These are phyloP conservation scores for Diaporthe aspalathi DNA, from an alignment of 2,329 filamentous ascomycete genomes.

Conservation along the genomic window DNA sequence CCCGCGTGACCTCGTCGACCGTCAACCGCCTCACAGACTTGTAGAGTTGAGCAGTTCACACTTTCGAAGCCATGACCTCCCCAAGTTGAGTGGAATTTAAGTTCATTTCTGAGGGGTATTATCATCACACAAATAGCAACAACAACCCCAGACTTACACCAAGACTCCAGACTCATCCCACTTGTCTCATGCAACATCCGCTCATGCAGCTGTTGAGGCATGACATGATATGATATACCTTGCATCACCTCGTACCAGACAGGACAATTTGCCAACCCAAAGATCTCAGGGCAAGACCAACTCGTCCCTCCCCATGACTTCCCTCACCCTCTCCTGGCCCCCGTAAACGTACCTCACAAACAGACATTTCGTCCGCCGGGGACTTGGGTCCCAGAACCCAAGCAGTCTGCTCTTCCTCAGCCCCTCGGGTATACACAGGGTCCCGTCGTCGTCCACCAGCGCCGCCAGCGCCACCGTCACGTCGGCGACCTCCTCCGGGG, in stretches of 20 bases:
- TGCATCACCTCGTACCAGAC: not conserved
- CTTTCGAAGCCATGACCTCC: not conserved
- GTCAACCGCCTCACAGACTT: not conserved
- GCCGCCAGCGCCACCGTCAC: conserved; percentile 61
- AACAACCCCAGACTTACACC: not conserved
- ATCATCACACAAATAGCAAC: not conserved
- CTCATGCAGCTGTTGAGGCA: conserved; percentile 8
- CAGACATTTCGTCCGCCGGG: conserved; percentile 56
- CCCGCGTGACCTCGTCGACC: not conserved
- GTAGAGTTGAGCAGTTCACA: not conserved
- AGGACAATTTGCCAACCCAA: not conserved
- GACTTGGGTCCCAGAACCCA: conserved; percentile 65
- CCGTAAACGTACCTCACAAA: conserved; percentile 57
- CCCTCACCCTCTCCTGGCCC: conserved; percentile 50
- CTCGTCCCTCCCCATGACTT: conserved; percentile 52
- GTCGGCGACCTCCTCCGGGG: conserved; percentile 59
- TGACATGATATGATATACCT: not conserved
- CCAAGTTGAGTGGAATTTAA: not conserved
- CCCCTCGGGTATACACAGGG: conserved; percentile 53
- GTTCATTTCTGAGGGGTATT: not conserved
- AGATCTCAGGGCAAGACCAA: conserved; percentile 48
- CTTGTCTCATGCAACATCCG: not conserved
- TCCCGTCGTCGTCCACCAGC: conserved; percentile 53
- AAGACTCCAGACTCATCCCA: not conserved
- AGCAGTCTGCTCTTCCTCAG: conserved; percentile 57